Conservation (phyloP, 164 flowering plant genomes). For the Vitis riparia region DNA sequence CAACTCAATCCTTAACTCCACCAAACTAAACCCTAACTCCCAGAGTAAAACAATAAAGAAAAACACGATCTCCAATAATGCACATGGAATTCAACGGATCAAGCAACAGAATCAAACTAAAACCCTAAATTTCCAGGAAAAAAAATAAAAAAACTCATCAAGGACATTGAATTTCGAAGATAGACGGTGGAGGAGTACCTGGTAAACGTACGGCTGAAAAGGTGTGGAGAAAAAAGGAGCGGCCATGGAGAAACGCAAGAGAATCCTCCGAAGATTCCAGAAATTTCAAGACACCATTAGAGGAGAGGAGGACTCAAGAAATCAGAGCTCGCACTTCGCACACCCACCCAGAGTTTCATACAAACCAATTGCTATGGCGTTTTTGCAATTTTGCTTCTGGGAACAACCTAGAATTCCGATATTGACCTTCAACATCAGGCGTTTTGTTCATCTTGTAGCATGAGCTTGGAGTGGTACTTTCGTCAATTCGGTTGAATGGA, state of each 20-base stretch:
- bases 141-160: background rate
- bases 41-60: background rate
- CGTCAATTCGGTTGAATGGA: too few relatives aligned
- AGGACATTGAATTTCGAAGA: background rate
- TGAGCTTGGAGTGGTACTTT: too few relatives aligned
- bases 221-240: conserved; percentile 76
- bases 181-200: conserved; percentile 28
- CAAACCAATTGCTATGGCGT: background rate
- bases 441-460: too few relatives aligned
- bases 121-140: conserved; percentile 9
- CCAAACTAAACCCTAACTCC: too few relatives aligned
- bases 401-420: background rate
- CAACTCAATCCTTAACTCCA: too few relatives aligned
- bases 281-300: conserved; percentile 1
- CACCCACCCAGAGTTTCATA: background rate
- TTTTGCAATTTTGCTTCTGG: too few relatives aligned
- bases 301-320: background rate
- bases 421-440: too few relatives aligned
- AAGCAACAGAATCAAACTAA: background rate
- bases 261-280: too few relatives aligned
- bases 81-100: background rate
- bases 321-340: too few relatives aligned
- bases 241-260: conserved; percentile 43
- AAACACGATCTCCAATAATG: conserved; percentile 5
- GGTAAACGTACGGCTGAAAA: conserved; percentile 72